These are phyloP conservation scores for Ophiostoma ips DNA, from an alignment of 2,329 filamentous ascomycete species.

Conservation along the genomic window DNA sequence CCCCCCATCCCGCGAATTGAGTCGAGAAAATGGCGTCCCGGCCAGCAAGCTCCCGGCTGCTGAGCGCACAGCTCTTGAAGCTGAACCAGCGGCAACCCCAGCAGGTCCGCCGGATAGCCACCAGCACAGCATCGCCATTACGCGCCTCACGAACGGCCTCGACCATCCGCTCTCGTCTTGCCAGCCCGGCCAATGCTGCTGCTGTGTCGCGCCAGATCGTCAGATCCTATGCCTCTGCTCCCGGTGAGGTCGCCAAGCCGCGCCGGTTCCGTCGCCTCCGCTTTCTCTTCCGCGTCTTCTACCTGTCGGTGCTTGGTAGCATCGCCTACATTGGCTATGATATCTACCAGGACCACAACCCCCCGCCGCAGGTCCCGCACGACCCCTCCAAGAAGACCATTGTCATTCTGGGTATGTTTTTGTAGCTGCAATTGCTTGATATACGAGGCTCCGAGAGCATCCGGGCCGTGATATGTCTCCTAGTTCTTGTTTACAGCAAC, in stretches of 20 bases:
- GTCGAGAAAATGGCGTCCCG: constrained; percentile 20
- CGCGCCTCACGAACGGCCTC: constrained; percentile 14
- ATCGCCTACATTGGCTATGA: constrained; percentile 62
- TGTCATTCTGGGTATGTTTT: constrained; percentile 67
- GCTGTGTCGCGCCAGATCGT: constrained; percentile 16
- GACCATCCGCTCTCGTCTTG: constrained; percentile 7
- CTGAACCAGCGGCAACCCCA: constrained; percentile 9
- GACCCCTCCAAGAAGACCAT: constrained; percentile 93
- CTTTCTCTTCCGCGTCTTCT: constrained; percentile 74
- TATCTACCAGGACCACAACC: constrained; percentile 72
- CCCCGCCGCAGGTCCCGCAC: constrained; percentile 60
- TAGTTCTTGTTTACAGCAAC: constrained; percentile 4
- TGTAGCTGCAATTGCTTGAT: background rate
- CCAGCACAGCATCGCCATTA: constrained; percentile 9
- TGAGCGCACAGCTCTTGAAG: constrained; percentile 12
- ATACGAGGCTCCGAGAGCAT: background rate
- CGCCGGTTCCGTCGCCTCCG: constrained; percentile 54
- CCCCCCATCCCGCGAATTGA: constrained; percentile 12
- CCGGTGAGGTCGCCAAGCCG: constrained; percentile 23
- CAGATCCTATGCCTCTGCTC: constrained; percentile 17
- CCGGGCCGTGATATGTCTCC: background rate
- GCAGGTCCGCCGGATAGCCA: constrained; percentile 16
- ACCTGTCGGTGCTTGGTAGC: constrained; percentile 57
- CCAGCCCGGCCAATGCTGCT: background rate
- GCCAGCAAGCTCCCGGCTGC: constrained; percentile 18